A percentile compares a stretch with the other conserved stretches of the same genome.
Conservation (phyloP, 495 filamentous ascomycete genomes). For the Penicillium nucicola region DNA sequence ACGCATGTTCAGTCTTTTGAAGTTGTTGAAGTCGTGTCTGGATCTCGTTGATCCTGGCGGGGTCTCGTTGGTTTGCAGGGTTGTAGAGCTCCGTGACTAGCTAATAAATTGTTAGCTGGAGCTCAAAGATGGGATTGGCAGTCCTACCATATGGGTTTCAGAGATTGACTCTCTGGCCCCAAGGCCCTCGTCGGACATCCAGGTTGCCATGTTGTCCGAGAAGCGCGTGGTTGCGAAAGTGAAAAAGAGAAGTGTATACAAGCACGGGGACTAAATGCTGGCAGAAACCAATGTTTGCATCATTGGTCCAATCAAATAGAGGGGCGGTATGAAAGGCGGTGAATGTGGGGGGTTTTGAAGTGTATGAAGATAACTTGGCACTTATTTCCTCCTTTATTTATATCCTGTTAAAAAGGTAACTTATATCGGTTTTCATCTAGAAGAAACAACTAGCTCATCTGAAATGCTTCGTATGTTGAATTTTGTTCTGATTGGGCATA, state of each 20-base stretch:
- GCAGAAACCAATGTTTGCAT: not conserved
- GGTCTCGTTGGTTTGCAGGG: constrained; percentile 53
- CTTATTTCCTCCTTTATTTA: too few species aligned
- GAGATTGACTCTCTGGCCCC: constrained; percentile 9
- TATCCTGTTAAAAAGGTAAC: too few species aligned
- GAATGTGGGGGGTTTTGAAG: not conserved
- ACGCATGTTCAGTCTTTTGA: constrained; percentile 75
- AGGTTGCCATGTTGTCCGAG: constrained; percentile 10
- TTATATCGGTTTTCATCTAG: too few species aligned
- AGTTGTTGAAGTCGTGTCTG: constrained; percentile 74
- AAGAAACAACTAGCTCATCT: too few species aligned
- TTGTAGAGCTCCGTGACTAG: constrained; percentile 60
- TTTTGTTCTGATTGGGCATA: too few species aligned
- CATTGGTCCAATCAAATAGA: not conserved
- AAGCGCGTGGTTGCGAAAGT: not conserved
- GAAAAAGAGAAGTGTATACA: constrained; percentile 5
- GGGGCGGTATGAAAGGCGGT: not conserved
- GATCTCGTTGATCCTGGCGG: constrained; percentile 58
- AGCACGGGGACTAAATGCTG: constrained; percentile 1
- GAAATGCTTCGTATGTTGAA: too few species aligned
- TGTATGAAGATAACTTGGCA: too few species aligned
- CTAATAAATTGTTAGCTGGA: constrained; percentile 13
- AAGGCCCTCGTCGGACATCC: constrained; percentile 3
- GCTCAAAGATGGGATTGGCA: not conserved
- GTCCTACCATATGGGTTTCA: constrained; percentile 17